Evolutionary conservation across 441 rosid genomes (phyloP).

Genomic region (Erysimum pusillum): DNA sequence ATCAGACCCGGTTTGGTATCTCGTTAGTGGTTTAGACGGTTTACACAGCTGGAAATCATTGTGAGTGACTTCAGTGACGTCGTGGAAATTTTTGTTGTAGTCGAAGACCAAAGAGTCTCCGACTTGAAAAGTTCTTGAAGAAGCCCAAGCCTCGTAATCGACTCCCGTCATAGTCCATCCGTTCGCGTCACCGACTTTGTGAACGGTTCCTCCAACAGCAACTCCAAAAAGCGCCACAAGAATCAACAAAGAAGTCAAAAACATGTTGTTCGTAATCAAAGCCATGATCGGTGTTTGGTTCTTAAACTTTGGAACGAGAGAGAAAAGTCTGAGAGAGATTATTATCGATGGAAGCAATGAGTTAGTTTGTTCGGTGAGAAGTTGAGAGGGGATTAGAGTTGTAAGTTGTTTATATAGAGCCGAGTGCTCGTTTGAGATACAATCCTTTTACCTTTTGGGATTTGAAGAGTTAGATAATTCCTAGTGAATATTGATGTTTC

Average conservation of each 20-base stretch:
- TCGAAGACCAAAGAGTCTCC: conserved; percentile 34
- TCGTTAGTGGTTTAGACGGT: conserved; percentile 1
- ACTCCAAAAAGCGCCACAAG: conserved; percentile 10
- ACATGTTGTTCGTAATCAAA: neutral
- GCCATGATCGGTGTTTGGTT: conserved; percentile 19
- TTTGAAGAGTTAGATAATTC: conserved; percentile 22
- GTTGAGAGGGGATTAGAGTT: neutral
- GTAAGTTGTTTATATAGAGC: conserved; percentile 30
- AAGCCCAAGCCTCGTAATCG: conserved; percentile 17
- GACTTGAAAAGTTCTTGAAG: conserved; percentile 19
- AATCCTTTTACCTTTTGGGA: neutral
- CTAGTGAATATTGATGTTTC: neutral
- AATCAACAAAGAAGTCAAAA: conserved; percentile 1
- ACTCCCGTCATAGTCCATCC: conserved; percentile 26
- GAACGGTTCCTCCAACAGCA: neutral
- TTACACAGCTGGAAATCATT: conserved; percentile 15
- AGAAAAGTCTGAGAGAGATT: neutral
- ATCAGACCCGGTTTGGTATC: conserved; percentile 21
- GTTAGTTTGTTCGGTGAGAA: conserved; percentile 11
- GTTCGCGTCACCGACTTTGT: conserved; percentile 23
- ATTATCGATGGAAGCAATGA: neutral
- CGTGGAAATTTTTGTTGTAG: conserved; percentile 26
- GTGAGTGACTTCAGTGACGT: conserved; percentile 26
- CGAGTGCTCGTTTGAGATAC: neutral
- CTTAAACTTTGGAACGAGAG: conserved; percentile 1